Percentiles rank a stretch among this genome's conserved stretches.
Conservation (phyloP, 1,284 basidiomycete genomes). For the Cutaneotrichosporon dermatis region DNA sequence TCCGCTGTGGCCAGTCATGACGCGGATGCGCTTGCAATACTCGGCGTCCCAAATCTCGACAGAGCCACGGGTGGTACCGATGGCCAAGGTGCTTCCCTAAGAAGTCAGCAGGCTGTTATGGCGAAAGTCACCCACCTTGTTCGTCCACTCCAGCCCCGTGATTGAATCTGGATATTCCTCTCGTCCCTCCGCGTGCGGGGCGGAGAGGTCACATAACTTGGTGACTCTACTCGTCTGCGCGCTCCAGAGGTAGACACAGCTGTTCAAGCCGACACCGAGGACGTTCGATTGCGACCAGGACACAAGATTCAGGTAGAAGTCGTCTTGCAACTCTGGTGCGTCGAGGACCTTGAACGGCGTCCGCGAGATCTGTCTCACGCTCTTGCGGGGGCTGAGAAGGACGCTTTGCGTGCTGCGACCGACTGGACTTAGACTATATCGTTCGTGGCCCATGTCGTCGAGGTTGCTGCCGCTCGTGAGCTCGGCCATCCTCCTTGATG, state of each 20-base stretch:
- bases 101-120: conserved; percentile 4
- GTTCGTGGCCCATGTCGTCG: conserved; percentile 65
- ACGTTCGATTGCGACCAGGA: conserved; percentile 96
- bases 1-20: conserved; percentile 75
- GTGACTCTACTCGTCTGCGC: conserved; percentile 88
- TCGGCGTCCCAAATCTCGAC: conserved; percentile 95
- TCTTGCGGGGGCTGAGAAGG: conserved; percentile 77
- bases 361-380: conserved; percentile 79
- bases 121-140: conserved; percentile 57
- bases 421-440: conserved; percentile 86
- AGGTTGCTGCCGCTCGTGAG: conserved; percentile 38
- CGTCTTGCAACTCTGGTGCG: conserved; percentile 93
- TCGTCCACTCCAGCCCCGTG: conserved; percentile 87
- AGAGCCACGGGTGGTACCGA: conserved; percentile 81
- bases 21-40: conserved; percentile 69
- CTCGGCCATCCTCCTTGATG: conserved; percentile 30
- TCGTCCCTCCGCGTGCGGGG: conserved; percentile 20
- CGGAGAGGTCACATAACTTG: conserved; percentile 78
- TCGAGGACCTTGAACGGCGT: conserved; percentile 97
- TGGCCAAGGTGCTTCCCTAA: conserved; percentile 79
- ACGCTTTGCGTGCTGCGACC: conserved; percentile 74
- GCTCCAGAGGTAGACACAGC: conserved; percentile 94
- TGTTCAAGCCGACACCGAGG: conserved; percentile 84
- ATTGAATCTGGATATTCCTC: conserved; percentile 59
- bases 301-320: conserved; percentile 97